These are phyloP conservation scores for Kalanchoe fedtschenkoi DNA, from an alignment of 164 flowering plant species.

Conservation along the genomic window DNA sequence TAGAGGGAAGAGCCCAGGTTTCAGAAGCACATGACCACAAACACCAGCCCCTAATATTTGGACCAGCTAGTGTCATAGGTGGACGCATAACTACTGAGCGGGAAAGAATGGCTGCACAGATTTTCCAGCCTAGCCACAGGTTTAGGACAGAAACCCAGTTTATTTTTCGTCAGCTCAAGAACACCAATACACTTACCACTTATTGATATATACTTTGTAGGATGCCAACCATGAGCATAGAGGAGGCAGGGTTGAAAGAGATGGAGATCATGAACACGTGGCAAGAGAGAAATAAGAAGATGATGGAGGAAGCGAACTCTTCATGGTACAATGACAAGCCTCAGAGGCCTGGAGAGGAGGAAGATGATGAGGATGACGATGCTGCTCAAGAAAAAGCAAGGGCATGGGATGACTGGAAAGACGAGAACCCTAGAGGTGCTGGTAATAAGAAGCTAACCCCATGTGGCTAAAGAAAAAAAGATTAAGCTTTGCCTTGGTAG, in stretches of 20 bases:
- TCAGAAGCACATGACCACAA: slow-evolving; percentile 79
- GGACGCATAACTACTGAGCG: slow-evolving; percentile 63
- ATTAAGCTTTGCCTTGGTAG: too few relatives aligned
- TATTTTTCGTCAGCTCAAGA: too few relatives aligned
- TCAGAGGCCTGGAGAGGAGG: slow-evolving; percentile 17
- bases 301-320: slow-evolving; percentile 81
- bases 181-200: too few relatives aligned
- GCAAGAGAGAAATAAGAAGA: slow-evolving; percentile 65
- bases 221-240: slow-evolving; percentile 98
- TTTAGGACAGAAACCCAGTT: slow-evolving; percentile 10
- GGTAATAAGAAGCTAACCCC: slow-evolving; percentile 98
- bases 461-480: slow-evolving; percentile 48
- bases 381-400: slow-evolving; percentile 81
- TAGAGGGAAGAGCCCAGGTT: slow-evolving; percentile 84
- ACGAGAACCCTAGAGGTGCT: slow-evolving; percentile 94
- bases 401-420: slow-evolving; percentile 98
- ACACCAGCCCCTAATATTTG: slow-evolving; percentile 80
- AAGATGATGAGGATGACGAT: slow-evolving; percentile 78
- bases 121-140: slow-evolving; percentile 89
- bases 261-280: slow-evolving; percentile 92
- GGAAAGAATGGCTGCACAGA: slow-evolving; percentile 87
- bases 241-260: slow-evolving; percentile 89
- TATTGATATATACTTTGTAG: slow-evolving; percentile 18
- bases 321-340: slow-evolving; percentile 71
- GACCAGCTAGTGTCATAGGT: slow-evolving; percentile 79